phyloP scores from a whole-genome alignment of 2,329 filamentous ascomycete genomes.

The Aspergillus clavatus region DNA sequence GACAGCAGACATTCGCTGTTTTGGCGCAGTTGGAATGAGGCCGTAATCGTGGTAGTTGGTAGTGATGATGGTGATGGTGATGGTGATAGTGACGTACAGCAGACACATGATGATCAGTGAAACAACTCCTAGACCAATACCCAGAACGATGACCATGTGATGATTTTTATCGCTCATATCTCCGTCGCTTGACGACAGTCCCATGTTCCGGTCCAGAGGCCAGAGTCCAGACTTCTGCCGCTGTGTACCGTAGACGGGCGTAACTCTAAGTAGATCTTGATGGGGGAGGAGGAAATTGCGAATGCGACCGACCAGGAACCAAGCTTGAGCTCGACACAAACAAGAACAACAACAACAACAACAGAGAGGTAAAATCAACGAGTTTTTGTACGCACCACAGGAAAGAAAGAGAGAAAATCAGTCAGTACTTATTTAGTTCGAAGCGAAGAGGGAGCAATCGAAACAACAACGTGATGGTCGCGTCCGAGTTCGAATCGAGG shows the following conservation, averaged over 20 bases:
- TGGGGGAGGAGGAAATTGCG: background rate
- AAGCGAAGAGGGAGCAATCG: background rate
- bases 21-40: too few species aligned
- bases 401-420: background rate
- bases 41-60: too few species aligned
- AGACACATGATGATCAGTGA: conserved; percentile 29
- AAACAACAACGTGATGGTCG: too few species aligned
- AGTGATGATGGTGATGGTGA: too few species aligned
- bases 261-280: background rate
- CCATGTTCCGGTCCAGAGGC: too few species aligned
- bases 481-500: too few species aligned
- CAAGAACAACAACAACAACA: background rate
- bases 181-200: conserved; percentile 17
- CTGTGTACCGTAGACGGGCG: background rate
- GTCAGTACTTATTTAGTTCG: background rate
- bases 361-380: background rate
- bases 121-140: conserved; percentile 29
- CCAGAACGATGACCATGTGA: conserved; percentile 31
- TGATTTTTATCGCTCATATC: conserved; percentile 17
- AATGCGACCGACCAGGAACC: background rate
- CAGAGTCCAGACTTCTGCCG: too few species aligned
- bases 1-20: too few species aligned
- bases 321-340: background rate
- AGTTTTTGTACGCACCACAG: too few species aligned
- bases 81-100: too few species aligned